Base-by-base conservation (phyloP, 257 asterid species). In the Penstemon eatonii region DNA sequence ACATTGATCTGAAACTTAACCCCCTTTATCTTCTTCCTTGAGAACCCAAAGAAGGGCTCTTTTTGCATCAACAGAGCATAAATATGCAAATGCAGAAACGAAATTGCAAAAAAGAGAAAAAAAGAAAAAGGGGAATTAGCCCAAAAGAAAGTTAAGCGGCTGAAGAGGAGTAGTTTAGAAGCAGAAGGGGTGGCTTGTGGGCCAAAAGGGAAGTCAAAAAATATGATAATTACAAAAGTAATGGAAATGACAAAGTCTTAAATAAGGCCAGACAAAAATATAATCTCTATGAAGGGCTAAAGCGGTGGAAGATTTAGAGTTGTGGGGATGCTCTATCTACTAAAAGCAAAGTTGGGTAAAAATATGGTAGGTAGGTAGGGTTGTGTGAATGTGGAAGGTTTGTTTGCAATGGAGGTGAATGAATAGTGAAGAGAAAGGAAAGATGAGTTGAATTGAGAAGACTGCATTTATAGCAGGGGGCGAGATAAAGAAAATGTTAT, bases 361-460 rank as follows among this genome's bases (percentile, higher is more conserved):
- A 2, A 25, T 1, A 25, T 25, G 33, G 33, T 72, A 63, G 87
- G 86, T 81, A 69, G 83, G 85, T 78, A 81, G 84, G 81, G 80
- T 66, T 72, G 68, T 75, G 79, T 65, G 83, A 85, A 82, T 65
- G 83, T 58, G 81, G 72, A 78, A 77, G 86, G 89, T 87, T 84
- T 82, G 80, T 84, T 83, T 83, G 89, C 85, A 89, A 87, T 89
- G 96, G 90, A 86, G 92, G 86, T 82, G 76, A 83, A 73, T 38
- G 66, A 65, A 75, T 66, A 73, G 73, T 60, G 58, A 77, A 83
- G 85, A 70, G 65, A 59, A 85, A 83, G 87, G 75, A 75, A 82
- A 10, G n/a, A 10, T 7, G 15, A 3, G 9, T 56, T 8, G 56
- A 49, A 43, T 5, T 66, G 49, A 59, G 8, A 69, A 54, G 57